Percentiles rank a stretch among this genome's conserved stretches.
Evolutionary conservation across 148 eudicot species (phyloP).

Genomic region (Silene uniflora): DNA sequence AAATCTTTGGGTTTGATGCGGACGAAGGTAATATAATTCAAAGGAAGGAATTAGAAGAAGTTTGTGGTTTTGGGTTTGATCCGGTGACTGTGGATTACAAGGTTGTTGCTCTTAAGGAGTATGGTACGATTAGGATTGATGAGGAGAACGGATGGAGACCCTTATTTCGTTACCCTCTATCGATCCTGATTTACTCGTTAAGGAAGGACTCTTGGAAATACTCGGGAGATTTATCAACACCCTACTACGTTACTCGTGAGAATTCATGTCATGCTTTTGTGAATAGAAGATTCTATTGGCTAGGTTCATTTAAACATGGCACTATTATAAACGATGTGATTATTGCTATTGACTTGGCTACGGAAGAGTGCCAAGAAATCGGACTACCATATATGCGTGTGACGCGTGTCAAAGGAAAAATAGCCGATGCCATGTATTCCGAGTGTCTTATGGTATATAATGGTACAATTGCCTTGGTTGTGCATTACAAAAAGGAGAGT

Average conservation of each 20-base stretch:
- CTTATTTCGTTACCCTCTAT: not conserved
- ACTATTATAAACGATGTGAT: not conserved
- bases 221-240: not conserved
- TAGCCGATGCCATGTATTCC: not conserved
- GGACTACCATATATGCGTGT: not conserved
- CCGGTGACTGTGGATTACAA: conserved; percentile 1
- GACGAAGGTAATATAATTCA: not conserved
- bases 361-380: not conserved
- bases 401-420: not conserved
- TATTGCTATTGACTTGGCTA: not conserved
- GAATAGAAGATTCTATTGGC: not conserved
- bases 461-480: not conserved
- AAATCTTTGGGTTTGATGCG: too few species aligned
- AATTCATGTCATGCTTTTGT: conserved; percentile 1
- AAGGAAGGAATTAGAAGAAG: too few species aligned
- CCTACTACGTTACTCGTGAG: not conserved
- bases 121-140: too few species aligned
- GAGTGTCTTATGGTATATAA: not conserved
- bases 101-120: conserved; percentile 1
- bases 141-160: not conserved
- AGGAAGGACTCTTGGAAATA: conserved; percentile 4
- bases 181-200: not conserved
- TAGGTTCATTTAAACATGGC: not conserved
- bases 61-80: conserved; percentile 15
- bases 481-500: not conserved